These are phyloP conservation scores for Halophytophthora polymorphica DNA, from an alignment of 352 stramenopile genomes.

Conservation along the genomic window DNA sequence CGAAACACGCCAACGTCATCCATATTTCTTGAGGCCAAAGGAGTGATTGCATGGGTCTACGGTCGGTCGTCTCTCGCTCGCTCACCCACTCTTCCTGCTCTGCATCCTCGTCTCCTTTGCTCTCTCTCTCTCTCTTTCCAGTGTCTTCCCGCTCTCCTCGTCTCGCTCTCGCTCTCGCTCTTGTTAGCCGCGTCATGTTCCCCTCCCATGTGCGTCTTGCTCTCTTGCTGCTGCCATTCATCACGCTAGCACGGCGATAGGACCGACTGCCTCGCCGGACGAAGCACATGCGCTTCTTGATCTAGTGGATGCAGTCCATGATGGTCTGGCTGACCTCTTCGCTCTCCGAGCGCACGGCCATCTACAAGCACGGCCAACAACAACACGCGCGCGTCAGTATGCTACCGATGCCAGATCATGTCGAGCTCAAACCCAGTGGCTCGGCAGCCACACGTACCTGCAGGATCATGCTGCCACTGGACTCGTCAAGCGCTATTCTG, in stretches of 20 bases:
- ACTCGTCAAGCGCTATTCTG: constrained; percentile 92
- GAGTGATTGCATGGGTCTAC: constrained; percentile 23
- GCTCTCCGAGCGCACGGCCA: constrained; percentile 95
- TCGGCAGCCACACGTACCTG: constrained; percentile 49
- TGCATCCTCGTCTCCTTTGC: constrained; percentile 13
- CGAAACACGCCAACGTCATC: constrained; percentile 48
- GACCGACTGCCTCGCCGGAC: constrained; percentile 7
- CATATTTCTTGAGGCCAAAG: constrained; percentile 23
- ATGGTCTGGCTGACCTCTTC: constrained; percentile 95
- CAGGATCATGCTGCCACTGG: constrained; percentile 88
- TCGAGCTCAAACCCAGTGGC: neutral
- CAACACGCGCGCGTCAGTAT: constrained; percentile 11
- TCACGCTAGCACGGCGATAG: constrained; percentile 15
- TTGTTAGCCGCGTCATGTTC: constrained; percentile 24
- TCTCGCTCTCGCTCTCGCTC: constrained; percentile 6
- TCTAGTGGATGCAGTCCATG: constrained; percentile 96
- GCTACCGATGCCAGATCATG: too few species aligned
- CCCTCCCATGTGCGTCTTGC: constrained; percentile 24
- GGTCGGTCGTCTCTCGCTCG: neutral
- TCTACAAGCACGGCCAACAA: constrained; percentile 81
- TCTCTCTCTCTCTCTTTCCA: constrained; percentile 1
- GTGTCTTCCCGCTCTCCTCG: neutral
- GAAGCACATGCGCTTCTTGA: constrained; percentile 39
- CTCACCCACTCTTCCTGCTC: constrained; percentile 14
- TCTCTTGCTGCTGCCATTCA: constrained; percentile 14